Percentiles rank a stretch among this genome's conserved stretches.
phyloP scores from a whole-genome alignment of 176 grass and related monocot genomes.

The Oryza glaberrima region DNA sequence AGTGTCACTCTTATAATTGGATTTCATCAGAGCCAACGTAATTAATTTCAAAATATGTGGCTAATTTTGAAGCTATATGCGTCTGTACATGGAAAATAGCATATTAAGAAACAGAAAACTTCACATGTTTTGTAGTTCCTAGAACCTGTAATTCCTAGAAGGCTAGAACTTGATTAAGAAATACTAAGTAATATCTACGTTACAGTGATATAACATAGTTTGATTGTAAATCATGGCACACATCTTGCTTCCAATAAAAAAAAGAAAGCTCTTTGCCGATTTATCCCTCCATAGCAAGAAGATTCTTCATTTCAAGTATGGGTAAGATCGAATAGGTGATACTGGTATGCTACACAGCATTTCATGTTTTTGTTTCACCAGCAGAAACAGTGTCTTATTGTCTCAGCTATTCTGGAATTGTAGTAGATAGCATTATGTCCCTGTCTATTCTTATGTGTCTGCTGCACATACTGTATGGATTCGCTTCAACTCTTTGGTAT shows the following conservation, averaged over 20 bases:
- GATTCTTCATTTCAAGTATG: conserved; percentile 2
- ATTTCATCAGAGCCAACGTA: not conserved
- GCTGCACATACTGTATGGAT: not conserved
- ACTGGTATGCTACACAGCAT: not conserved
- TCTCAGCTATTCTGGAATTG: not conserved
- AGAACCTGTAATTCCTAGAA: too few species aligned
- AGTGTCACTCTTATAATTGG: conserved; percentile 26
- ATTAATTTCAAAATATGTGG: not conserved
- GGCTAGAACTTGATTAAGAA: not conserved
- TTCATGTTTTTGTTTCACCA: not conserved
- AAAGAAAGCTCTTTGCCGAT: not conserved
- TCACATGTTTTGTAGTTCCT: not conserved
- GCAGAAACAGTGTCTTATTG: not conserved
- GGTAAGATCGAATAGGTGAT: conserved; percentile 13
- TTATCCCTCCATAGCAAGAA: conserved; percentile 2
- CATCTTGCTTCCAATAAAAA: not conserved
- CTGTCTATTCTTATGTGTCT: not conserved
- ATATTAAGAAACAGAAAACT: not conserved
- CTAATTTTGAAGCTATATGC: conserved; percentile 17
- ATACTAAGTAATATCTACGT: conserved; percentile 6
- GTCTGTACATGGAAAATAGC: conserved; percentile 25
- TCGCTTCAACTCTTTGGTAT: not conserved
- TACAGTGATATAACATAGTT: conserved; percentile 17
- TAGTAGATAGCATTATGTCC: not conserved
- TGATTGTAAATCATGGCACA: not conserved